phyloP scores from a whole-genome alignment of 2,329 filamentous ascomycete genomes.

The Thermoascus crustaceus region DNA sequence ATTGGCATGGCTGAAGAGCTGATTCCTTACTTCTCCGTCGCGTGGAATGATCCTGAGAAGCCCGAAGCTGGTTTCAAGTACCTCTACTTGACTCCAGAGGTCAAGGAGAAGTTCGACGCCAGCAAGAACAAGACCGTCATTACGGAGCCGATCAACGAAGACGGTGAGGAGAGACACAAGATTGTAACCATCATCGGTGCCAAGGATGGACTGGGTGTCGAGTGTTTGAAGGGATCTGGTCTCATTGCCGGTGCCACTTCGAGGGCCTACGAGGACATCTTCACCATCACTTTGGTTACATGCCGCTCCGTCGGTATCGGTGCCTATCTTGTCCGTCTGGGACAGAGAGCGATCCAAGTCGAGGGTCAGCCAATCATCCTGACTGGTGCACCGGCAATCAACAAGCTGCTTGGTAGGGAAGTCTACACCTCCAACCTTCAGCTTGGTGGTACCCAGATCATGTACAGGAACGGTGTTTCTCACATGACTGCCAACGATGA shows the following conservation, averaged over 20 bases:
- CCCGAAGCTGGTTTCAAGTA: conserved; percentile 93
- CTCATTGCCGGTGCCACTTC: conserved; percentile 97
- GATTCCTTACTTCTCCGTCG: conserved; percentile 93
- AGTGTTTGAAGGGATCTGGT: conserved; percentile 93
- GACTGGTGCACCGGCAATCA: conserved; percentile 92
- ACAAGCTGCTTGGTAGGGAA: conserved; percentile 95
- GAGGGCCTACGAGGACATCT: conserved; percentile 96
- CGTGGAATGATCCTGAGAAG: conserved; percentile 78
- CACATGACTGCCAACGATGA: conserved; percentile 98
- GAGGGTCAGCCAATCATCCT: conserved; percentile 98
- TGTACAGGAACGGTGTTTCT: conserved; percentile 99
- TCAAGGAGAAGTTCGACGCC: conserved; percentile 79
- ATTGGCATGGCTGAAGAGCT: conserved; percentile 95
- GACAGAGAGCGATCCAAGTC: conserved; percentile 96
- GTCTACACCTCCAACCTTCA: conserved; percentile 99
- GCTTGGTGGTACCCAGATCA: conserved; percentile 99
- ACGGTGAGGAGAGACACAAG: conserved; percentile 85
- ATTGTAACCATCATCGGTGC: conserved; percentile 88
- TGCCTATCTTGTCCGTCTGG: conserved; percentile 95
- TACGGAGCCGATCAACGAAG: conserved; percentile 77
- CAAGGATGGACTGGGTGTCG: conserved; percentile 93
- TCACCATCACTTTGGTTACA: conserved; percentile 94
- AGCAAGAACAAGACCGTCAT: conserved; percentile 67
- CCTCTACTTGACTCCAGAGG: conserved; percentile 80
- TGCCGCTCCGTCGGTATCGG: conserved; percentile 98